Percentiles rank a stretch among this genome's conserved stretches.
Conservation (phyloP, 768 basidiomycete genomes). For the Lactarius sanguifluus region DNA sequence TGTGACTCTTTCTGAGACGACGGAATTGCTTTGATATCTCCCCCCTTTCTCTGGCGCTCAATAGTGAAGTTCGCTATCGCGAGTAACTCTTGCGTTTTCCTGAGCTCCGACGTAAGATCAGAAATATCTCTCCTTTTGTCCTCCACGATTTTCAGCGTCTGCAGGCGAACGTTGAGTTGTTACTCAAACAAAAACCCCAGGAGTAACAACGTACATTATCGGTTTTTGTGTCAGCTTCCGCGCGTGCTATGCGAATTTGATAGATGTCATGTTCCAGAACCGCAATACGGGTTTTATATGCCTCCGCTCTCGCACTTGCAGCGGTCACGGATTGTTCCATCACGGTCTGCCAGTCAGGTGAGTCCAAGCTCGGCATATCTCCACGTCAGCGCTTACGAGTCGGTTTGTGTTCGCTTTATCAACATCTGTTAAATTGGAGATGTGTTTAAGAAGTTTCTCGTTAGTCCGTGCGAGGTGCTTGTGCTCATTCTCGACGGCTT, state of each 20-base stretch:
- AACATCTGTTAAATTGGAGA: slow-evolving; percentile 64
- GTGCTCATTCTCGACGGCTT: slow-evolving; percentile 73
- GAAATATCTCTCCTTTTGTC: slow-evolving; percentile 11
- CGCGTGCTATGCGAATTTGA: slow-evolving; percentile 18
- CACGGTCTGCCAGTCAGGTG: slow-evolving; percentile 16
- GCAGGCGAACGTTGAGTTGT: background rate
- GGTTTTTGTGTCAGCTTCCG: background rate
- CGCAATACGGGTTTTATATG: slow-evolving; percentile 2
- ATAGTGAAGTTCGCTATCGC: slow-evolving; percentile 12
- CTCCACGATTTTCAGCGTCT: slow-evolving; percentile 15
- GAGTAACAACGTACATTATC: slow-evolving; percentile 11
- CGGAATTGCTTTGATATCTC: slow-evolving; percentile 35
- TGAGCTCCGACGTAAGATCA: slow-evolving; percentile 8
- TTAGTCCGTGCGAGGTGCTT: slow-evolving; percentile 58
- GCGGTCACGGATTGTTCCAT: slow-evolving; percentile 21
- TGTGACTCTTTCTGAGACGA: slow-evolving; percentile 38
- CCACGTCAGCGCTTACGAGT: slow-evolving; percentile 48
- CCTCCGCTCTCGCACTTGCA: slow-evolving; percentile 10
- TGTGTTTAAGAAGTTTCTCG: slow-evolving; percentile 58
- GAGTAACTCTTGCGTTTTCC: slow-evolving; percentile 10
- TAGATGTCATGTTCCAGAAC: slow-evolving; percentile 8
- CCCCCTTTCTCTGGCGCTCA: slow-evolving; percentile 46
- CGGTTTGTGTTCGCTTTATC: slow-evolving; percentile 61
- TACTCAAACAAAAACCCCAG: background rate
- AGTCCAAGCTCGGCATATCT: background rate